phyloP scores from a whole-genome alignment of 179 eudicot genomes.

The Sideroxylon spinosum region DNA sequence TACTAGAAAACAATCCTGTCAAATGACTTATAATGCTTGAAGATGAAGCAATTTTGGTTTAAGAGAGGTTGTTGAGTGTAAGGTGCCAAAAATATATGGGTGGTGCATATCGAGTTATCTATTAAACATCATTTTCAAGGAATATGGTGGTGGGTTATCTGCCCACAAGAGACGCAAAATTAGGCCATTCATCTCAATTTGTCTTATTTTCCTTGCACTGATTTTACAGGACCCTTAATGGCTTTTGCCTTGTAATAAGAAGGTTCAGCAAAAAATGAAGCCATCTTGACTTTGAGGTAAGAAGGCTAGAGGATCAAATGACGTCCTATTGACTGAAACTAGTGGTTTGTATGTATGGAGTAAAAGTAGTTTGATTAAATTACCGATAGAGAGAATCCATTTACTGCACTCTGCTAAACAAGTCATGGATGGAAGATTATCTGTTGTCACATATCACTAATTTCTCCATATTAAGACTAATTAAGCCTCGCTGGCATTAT shows the following conservation, averaged over 20 bases:
- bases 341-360: no score
- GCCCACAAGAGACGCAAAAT: conserved; percentile 1
- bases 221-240: background rate
- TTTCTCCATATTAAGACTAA: no score
- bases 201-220: background rate
- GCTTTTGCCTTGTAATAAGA: no score
- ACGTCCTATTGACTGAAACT: no score
- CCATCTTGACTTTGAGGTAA: background rate
- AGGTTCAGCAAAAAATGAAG: no score
- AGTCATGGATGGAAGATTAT: no score
- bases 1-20: background rate
- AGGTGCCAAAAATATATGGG: conserved; percentile 2
- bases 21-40: background rate
- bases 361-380: background rate
- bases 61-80: conserved; percentile 8
- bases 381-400: background rate
- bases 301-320: background rate
- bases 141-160: conserved; percentile 13
- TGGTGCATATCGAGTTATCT: conserved; percentile 8
- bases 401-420: background rate
- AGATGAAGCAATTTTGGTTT: background rate
- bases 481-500: no score
- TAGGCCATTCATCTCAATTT: background rate
- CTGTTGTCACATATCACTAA: no score
- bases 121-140: background rate